Evolutionary conservation across 768 basidiomycete species (phyloP).

Genomic region (Coprinopsis cinerea): DNA sequence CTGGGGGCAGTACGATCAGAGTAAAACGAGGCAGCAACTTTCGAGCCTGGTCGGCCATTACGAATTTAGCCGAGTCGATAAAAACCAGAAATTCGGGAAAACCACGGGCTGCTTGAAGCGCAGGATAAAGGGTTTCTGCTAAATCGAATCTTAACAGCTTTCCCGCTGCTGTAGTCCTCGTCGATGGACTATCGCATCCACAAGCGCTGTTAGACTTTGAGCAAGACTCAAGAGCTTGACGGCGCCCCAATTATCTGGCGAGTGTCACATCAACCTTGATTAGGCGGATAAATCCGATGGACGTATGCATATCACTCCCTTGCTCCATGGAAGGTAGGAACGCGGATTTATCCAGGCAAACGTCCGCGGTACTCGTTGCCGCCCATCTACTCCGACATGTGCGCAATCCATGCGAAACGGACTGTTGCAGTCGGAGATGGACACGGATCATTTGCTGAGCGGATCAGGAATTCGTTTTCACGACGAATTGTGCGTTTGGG

Average conservation of each 20-base stretch:
- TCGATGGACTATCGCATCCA: background rate
- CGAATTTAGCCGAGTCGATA: background rate
- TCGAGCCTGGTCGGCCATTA: background rate
- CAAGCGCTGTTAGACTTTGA: background rate
- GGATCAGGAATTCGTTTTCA: too few species aligned
- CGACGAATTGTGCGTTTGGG: too few species aligned
- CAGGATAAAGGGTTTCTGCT: background rate
- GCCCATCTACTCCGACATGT: background rate
- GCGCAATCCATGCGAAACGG: background rate
- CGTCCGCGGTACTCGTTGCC: background rate
- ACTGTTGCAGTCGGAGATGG: background rate
- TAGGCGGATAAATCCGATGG: background rate
- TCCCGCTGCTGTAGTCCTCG: background rate
- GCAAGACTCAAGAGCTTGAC: too few species aligned
- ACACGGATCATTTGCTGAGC: background rate
- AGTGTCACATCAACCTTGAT: background rate
- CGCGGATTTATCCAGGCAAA: slow-evolving; percentile 1
- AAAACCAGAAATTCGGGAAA: slow-evolving; percentile 1
- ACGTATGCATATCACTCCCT: background rate
- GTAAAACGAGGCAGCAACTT: background rate
- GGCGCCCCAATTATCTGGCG: too few species aligned
- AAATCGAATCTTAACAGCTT: background rate
- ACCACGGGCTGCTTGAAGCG: background rate
- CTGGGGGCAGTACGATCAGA: background rate
- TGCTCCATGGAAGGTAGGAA: background rate